Evolutionary conservation across 768 basidiomycete genomes (phyloP).

Genomic region (Boletus barrowsii): DNA sequence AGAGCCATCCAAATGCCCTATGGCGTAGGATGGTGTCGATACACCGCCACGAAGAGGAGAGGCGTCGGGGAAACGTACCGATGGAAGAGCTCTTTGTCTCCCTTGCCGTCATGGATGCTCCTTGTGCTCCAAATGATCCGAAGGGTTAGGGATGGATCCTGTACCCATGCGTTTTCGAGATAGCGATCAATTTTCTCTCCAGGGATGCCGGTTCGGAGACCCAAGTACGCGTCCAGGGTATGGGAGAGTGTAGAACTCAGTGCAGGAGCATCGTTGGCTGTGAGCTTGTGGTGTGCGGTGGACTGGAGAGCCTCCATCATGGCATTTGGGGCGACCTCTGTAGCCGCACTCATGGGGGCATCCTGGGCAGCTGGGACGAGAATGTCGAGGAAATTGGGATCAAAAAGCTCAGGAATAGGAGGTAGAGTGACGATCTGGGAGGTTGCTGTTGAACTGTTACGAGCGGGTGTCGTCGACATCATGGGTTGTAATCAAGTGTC

Average conservation of each 20-base stretch:
- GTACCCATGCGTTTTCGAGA: constrained; percentile 53
- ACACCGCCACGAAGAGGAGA: background rate
- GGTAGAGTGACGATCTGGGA: constrained; percentile 53
- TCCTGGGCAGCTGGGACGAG: constrained; percentile 41
- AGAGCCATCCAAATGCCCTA: constrained; percentile 66
- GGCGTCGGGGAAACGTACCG: constrained; percentile 29
- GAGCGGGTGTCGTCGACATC: background rate
- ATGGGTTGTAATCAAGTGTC: no score
- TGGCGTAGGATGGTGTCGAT: background rate
- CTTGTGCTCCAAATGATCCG: constrained; percentile 65
- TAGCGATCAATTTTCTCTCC: constrained; percentile 28
- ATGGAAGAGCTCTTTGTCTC: constrained; percentile 60
- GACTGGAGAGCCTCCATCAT: constrained; percentile 55
- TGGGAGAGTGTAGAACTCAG: constrained; percentile 49
- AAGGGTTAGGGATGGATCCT: constrained; percentile 57
- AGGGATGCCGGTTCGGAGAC: constrained; percentile 29
- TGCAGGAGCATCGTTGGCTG: constrained; percentile 50
- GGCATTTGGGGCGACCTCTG: constrained; percentile 31
- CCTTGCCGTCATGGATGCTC: constrained; percentile 70
- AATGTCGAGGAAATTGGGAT: constrained; percentile 53
- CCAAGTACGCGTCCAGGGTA: constrained; percentile 56
- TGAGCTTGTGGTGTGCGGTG: constrained; percentile 43
- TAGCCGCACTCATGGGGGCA: background rate
- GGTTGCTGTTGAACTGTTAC: constrained; percentile 9
- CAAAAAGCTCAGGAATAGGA: constrained; percentile 53